Evolutionary conservation across 1,139 yeast genomes (phyloP), one percentile per base, ranked within the genome.

Genomic region (Suhomyces kunorum): DNA sequence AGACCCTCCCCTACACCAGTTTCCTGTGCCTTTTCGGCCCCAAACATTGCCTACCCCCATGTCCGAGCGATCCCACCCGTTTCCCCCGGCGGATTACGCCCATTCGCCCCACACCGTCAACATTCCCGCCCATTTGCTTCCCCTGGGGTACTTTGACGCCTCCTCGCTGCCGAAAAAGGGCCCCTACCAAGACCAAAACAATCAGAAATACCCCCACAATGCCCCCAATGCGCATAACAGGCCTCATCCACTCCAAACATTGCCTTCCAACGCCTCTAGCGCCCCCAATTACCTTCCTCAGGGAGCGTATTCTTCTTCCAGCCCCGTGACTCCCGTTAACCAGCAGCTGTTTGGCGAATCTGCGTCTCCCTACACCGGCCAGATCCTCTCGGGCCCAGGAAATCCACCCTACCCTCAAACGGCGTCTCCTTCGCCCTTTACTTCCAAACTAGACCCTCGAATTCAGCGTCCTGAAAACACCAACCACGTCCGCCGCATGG

Each of bases 61-160:
- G 35, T 31, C 35, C 24, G 39, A 36, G 23, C 20, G 40, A 22
- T 32, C 40, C 36, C 14, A 32, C 18, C 23, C 30, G 25, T 38
- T 20, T 16, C 38, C 36, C 8, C 36, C 30, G 20, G 20, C 34
- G 17, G 44, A 36, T 28, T 37, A 40, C 31, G 38, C 26, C 24
- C 38, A 33, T 8, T 27, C 36, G 29, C 44, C 40, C 4, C 48
- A 47, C 27, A 40, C 46, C 13, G 46, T 51, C 32, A 53, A 47
- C 39, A 46, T 68, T 27, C 73, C 73, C 4, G 59, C 64, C 12
- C 73, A 68, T 50, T 58, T 68, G 42, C 49, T 68, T 36, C 73
- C 73, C 2, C 68, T 55, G 49, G 57, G 60, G 4, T 60, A 58
- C 47, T 47, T 60, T 36, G 58, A 43, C 11, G 43, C 19, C 11